phyloP scores from a whole-genome alignment of 129 eudicot genomes.

The Arctium minus region DNA sequence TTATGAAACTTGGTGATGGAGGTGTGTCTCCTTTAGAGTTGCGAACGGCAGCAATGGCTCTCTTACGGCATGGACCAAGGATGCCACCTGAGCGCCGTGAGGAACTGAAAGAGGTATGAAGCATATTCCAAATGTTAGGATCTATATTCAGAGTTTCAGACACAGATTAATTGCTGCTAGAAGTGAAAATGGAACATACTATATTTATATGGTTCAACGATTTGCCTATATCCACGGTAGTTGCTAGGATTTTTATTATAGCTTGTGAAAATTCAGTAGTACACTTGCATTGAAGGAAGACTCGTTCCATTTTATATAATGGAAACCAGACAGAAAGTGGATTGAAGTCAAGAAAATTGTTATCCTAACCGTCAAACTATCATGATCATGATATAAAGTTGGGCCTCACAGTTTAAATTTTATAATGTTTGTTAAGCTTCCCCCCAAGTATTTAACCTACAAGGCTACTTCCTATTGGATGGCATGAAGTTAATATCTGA shows the following conservation, averaged over 20 bases:
- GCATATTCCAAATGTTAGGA: not conserved
- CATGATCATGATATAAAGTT: not conserved
- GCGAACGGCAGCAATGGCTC: constrained; percentile 95
- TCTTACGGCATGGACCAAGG: constrained; percentile 78
- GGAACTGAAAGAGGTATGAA: constrained; percentile 71
- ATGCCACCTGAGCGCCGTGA: constrained; percentile 85
- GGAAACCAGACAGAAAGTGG: not conserved
- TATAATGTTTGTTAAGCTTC: not conserved
- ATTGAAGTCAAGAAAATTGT: not conserved
- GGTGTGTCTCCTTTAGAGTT: constrained; percentile 93
- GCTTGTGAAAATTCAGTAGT: not conserved
- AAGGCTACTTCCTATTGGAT: not conserved
- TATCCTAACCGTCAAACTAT: not conserved
- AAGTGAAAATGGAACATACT: not conserved
- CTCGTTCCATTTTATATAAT: not conserved
- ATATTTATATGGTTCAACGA: not conserved
- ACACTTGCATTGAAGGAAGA: not conserved
- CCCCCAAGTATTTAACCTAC: not conserved
- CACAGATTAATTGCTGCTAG: not conserved
- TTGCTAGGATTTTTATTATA: not conserved
- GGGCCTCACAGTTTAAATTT: not conserved
- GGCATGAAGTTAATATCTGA: not conserved
- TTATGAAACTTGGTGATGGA: constrained; percentile 38
- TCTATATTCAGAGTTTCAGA: not conserved
- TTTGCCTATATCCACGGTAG: not conserved